phyloP scores from a whole-genome alignment of 805 yeast species.

The Torulaspora quercuum region DNA sequence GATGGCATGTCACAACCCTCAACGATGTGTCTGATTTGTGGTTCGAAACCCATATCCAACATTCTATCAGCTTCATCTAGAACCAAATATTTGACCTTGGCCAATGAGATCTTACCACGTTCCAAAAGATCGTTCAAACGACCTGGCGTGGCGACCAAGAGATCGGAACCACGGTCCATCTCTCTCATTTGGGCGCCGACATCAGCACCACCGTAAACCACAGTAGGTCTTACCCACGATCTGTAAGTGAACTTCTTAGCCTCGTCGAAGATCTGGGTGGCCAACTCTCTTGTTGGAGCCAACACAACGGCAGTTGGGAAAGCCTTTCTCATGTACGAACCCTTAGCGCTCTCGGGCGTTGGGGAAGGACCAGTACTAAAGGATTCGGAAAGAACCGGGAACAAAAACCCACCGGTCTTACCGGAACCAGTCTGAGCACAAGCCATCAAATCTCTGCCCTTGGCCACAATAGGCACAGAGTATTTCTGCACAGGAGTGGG shows the following conservation, averaged over 20 bases:
- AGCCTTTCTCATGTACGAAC: constrained; percentile 65
- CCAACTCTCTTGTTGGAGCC: constrained; percentile 99
- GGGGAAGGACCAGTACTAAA: constrained; percentile 83
- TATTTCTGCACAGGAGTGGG: constrained; percentile 97
- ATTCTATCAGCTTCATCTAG: constrained; percentile 99
- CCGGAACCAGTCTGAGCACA: constrained; percentile 99
- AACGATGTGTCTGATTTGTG: constrained; percentile 97
- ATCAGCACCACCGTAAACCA: constrained; percentile 98
- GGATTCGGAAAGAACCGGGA: constrained; percentile 93
- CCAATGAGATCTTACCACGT: constrained; percentile 88
- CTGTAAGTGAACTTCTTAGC: constrained; percentile 93
- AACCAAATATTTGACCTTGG: constrained; percentile 87
- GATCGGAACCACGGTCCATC: constrained; percentile 90
- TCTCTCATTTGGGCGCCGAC: constrained; percentile 82
- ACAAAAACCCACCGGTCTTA: constrained; percentile 98
- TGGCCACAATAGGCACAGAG: constrained; percentile 87
- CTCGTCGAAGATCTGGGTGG: constrained; percentile 93
- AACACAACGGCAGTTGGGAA: constrained; percentile 91
- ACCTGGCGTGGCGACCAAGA: constrained; percentile 98
- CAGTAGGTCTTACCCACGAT: constrained; percentile 97
- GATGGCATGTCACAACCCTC: constrained; percentile 98
- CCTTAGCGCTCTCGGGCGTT: constrained; percentile 38
- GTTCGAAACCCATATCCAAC: constrained; percentile 99
- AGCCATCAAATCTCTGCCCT: constrained; percentile 90
- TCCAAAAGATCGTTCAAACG: constrained; percentile 93